Percentiles rank a stretch among this genome's conserved stretches.
These are phyloP conservation scores for Laetiporus sulphureus DNA, from an alignment of 1,284 basidiomycete species.

Conservation along the genomic window DNA sequence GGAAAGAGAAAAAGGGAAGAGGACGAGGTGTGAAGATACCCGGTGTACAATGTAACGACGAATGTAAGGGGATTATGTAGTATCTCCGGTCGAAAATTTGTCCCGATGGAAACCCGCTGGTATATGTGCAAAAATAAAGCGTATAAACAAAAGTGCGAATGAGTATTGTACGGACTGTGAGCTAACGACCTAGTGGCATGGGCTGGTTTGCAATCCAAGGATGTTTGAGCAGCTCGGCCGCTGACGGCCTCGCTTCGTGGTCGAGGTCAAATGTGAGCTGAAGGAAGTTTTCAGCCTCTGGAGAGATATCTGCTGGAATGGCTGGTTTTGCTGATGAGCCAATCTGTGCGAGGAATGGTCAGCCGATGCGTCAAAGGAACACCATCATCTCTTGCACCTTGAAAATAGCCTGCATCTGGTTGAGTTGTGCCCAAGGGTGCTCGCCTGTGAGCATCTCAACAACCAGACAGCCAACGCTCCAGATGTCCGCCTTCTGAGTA, in stretches of 20 bases:
- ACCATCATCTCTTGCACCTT: too few species aligned
- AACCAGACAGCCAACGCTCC: constrained; percentile 95
- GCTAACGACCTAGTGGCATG: constrained; percentile 12
- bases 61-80: not conserved
- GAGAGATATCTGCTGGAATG: constrained; percentile 83
- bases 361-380: too few species aligned
- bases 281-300: constrained; percentile 82
- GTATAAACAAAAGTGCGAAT: not conserved
- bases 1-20: constrained; percentile 43
- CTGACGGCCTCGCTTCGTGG: constrained; percentile 77
- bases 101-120: constrained; percentile 1
- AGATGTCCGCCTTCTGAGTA: constrained; percentile 95
- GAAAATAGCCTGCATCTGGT: constrained; percentile 99
- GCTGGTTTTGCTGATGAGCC: constrained; percentile 80
- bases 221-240: constrained; percentile 70
- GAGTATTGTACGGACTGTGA: not conserved
- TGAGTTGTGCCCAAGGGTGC: constrained; percentile 95
- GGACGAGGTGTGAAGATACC: constrained; percentile 21
- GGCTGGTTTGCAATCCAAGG: constrained; percentile 49
- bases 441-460: constrained; percentile 99
- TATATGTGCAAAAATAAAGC: not conserved
- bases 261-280: constrained; percentile 82
- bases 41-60: not conserved
- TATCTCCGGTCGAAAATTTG: not conserved
- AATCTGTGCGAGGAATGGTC: constrained; percentile 59